Evolutionary conservation across 2,329 filamentous ascomycete species (phyloP), one percentile per base, ranked within the genome.

Genomic region (Colletotrichum spinosum): DNA sequence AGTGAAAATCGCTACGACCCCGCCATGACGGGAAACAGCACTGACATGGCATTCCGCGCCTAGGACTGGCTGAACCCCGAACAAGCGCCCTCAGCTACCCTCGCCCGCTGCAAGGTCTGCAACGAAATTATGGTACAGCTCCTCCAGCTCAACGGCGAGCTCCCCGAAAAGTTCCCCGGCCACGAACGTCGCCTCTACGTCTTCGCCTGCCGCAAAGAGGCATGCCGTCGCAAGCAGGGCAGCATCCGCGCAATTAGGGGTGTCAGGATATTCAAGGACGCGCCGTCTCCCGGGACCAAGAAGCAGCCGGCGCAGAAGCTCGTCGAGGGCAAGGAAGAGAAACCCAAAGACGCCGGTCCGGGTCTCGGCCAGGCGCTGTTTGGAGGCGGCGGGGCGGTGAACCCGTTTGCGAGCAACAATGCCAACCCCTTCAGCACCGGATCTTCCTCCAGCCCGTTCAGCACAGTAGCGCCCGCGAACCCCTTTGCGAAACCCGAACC

Each of bases 121-220:
- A 92, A 93, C 70, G 87, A 89, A 56, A 79, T 93, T 56, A 93
- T 97, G 88, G 90, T 88, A 2, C 85, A 98, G 10, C 86, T 99
- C 3, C 86, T 99, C 51, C 94, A 99, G 78, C 86, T 99, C 35
- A 93, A 99, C 78, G 94, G 89, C 72, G 94, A 97, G 75, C 85
- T 98, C 4, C 94, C 94, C 12, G 91, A 95, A 60, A 86, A 88
- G 53, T 97, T 97, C 73, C 92, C 94, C 2, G 89, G 90, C 60
- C 93, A 98, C 78, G 93, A 97, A 73, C 86, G 96, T 70, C 88
- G 95, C 67, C 76, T 99, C 15, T 98, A 97, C 74, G 84, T 99
- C 11, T 94, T 97, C 76, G 87, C 87, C 15, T 99, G 96, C 77
- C 86, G 89, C 65, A 86, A 88, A 69, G 92, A 92, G 76, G 83